Evolutionary conservation across 1,139 yeast species (phyloP), one percentile per base, ranked within the genome.

Genomic region (Diutina siamensis): DNA sequence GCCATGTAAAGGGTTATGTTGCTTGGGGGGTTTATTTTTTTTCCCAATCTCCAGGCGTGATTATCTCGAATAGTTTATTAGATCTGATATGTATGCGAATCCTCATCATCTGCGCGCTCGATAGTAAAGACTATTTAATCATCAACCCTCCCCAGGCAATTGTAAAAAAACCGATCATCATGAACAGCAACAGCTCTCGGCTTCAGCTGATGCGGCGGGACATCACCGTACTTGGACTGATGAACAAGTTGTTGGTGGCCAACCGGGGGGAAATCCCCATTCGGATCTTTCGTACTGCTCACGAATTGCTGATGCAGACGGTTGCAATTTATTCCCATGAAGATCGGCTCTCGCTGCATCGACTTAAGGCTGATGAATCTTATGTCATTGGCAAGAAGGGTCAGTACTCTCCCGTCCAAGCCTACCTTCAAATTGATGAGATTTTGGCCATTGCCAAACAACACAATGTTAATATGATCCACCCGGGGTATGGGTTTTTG

Each of bases 251-350:
- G 57, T 67, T 83, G 58, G 97, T 89, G 46, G 97, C 97, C 54
- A 89, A 89, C 71, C 78, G 98, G 68, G 97, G 97, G 56, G 98
- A 89, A 65, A 85, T 85, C 57, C 94, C 92, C 44, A 80, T 83
- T 58, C 70, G 94, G 67, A 83, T 92, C 62, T 94, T 92, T 68
- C 78, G 98, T 68, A 83, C 97, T 33, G 98, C 98, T 50, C 98
- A 94, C 68, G 98, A 94, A 65, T 74, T 92, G 60, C 84, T 95
- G 40, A 87, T 94, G 96, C 89, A 85, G 60, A 92, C 99, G 0
- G 97, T 92, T 46, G 98, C 98, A 45, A 83, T 94, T 59, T 94
- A 88, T 63, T 89, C 97, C 44, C 95, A 89, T 63, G 97, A 92
- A 65, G 99, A 92, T 64, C 72, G 96, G 54, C 72, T 94, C 58